phyloP scores from a whole-genome alignment of 108 stramenopile species.

The Asterionellopsis glacialis region DNA sequence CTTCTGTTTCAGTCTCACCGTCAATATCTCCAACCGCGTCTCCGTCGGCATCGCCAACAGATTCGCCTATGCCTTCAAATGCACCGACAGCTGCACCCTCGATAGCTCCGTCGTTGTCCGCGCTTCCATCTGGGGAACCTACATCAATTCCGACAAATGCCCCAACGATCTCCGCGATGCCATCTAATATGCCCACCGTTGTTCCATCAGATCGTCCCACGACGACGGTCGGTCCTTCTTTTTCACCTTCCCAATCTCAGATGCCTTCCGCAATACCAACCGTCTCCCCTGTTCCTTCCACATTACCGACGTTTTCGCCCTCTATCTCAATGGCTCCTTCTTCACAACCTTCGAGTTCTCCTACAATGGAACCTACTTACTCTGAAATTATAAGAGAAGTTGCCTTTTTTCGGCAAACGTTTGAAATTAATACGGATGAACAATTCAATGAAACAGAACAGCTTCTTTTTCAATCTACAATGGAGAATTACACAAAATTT shows the following conservation, averaged over 20 bases:
- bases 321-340: constrained; percentile 6
- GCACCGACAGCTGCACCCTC: background rate
- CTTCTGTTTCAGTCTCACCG: background rate
- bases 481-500: constrained; percentile 23
- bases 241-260: background rate
- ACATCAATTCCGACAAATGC: no score
- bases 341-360: constrained; percentile 12
- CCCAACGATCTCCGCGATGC: background rate
- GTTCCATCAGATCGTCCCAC: background rate
- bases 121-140: background rate
- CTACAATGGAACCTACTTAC: constrained; percentile 25
- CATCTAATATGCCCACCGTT: background rate
- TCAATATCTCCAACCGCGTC: background rate
- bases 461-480: constrained; percentile 12
- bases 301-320: background rate
- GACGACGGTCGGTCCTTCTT: background rate
- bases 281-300: background rate
- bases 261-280: background rate
- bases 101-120: background rate
- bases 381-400: background rate
- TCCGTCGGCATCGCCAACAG: background rate
- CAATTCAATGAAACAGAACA: constrained; percentile 15
- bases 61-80: background rate
- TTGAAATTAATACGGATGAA: constrained; percentile 19
- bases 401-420: constrained; percentile 21